phyloP scores from a whole-genome alignment of 257 asterid species.

The Lantana camara region DNA sequence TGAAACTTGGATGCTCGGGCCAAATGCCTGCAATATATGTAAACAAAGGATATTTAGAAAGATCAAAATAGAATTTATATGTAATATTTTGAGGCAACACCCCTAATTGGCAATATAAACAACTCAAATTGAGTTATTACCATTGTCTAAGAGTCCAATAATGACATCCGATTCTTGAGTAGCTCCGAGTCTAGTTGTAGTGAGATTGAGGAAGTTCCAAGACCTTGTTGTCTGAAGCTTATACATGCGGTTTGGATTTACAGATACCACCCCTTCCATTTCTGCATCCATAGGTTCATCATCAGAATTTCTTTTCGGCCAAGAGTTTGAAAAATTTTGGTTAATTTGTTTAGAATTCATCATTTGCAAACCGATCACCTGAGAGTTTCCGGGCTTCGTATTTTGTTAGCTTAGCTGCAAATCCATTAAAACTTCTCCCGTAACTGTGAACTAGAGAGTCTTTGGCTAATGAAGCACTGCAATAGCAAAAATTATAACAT shows the following conservation, averaged over 20 bases:
- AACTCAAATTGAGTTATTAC: too few relatives aligned
- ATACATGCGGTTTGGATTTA: constrained; percentile 33
- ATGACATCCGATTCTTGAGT: too few relatives aligned
- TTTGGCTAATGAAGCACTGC: constrained; percentile 37
- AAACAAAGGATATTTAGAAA: too few relatives aligned
- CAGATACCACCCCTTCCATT: constrained; percentile 51
- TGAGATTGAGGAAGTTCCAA: too few relatives aligned
- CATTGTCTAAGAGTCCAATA: too few relatives aligned
- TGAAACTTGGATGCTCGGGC: too few relatives aligned
- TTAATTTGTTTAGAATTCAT: neutral
- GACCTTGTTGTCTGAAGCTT: too few relatives aligned
- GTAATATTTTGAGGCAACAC: too few relatives aligned
- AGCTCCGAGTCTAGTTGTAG: too few relatives aligned
- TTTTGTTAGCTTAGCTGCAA: constrained; percentile 50
- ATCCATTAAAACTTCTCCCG: constrained; percentile 51
- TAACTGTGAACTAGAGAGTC: constrained; percentile 41
- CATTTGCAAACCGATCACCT: constrained; percentile 9
- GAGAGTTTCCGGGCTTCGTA: constrained; percentile 35
- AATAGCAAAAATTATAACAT: neutral
- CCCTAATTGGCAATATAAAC: too few relatives aligned
- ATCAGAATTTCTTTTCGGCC: neutral
- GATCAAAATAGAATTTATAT: too few relatives aligned
- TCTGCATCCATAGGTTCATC: constrained; percentile 22
- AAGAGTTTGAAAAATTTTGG: neutral
- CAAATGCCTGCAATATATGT: too few relatives aligned